A percentile compares a stretch with the other conserved stretches of the same genome.
These are phyloP conservation scores for Trypanosoma melophagium DNA, from an alignment of 208 protist genomes.

Conservation along the genomic window DNA sequence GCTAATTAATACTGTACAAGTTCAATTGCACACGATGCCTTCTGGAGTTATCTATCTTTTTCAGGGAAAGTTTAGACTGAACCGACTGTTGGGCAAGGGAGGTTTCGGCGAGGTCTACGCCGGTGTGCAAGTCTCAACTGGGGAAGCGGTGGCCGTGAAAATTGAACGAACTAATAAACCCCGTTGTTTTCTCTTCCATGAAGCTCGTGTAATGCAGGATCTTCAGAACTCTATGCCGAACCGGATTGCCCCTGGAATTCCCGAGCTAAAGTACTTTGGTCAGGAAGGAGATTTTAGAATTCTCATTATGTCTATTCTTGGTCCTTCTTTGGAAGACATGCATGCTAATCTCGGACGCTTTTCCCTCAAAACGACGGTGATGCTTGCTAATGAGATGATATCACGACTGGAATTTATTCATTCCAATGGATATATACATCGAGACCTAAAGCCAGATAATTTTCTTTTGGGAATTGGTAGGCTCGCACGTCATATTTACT, in stretches of 20 bases:
- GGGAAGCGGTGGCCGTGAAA: conserved; percentile 64
- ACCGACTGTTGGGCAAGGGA: conserved; percentile 91
- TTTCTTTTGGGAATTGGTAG: conserved; percentile 97
- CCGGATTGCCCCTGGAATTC: conserved; percentile 87
- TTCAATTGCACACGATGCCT: background rate
- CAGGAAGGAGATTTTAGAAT: conserved; percentile 98
- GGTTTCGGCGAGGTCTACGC: conserved; percentile 98
- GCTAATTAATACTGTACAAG: background rate
- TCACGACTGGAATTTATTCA: conserved; percentile 97
- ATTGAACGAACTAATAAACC: conserved; percentile 55
- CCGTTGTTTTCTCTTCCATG: conserved; percentile 96
- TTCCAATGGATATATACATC: conserved; percentile 96
- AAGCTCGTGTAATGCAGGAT: conserved; percentile 93
- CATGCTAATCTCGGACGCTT: conserved; percentile 86
- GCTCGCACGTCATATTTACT: conserved; percentile 72
- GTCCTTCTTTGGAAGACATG: conserved; percentile 96
- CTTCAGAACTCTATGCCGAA: conserved; percentile 65
- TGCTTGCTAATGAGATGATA: conserved; percentile 98
- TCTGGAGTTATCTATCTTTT: conserved; percentile 35
- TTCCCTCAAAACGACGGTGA: conserved; percentile 97
- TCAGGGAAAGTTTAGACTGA: conserved; percentile 68
- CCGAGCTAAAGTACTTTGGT: conserved; percentile 96
- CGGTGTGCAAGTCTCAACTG: conserved; percentile 57
- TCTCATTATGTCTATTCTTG: conserved; percentile 98
- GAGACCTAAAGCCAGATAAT: conserved; percentile 99